These are phyloP conservation scores for Wickerhamiella lipophila DNA, from an alignment of 805 yeast species.

Conservation along the genomic window DNA sequence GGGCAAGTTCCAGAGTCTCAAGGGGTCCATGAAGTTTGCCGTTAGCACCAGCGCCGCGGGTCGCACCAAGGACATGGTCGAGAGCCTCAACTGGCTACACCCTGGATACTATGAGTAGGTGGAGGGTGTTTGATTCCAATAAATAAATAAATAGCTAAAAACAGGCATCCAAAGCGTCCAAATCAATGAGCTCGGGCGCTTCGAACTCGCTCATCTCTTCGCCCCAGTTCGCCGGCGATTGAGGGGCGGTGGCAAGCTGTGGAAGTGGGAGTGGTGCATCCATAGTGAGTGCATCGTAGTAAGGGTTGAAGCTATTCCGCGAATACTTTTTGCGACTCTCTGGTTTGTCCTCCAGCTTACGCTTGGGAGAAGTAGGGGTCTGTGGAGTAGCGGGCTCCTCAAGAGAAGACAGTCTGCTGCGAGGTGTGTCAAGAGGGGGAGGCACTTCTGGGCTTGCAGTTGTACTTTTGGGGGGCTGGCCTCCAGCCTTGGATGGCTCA, in stretches of 20 bases:
- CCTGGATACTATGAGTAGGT: constrained; percentile 44
- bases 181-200: constrained; percentile 22
- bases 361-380: constrained; percentile 9
- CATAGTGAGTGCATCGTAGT: constrained; percentile 21
- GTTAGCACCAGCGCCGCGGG: constrained; percentile 69
- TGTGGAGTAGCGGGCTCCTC: background rate
- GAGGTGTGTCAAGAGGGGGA: background rate
- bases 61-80: constrained; percentile 56
- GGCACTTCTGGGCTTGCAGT: background rate
- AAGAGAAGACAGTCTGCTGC: background rate
- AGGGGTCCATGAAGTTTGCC: constrained; percentile 65
- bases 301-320: constrained; percentile 18
- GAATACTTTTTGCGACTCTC: constrained; percentile 6
- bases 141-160: constrained; percentile 15
- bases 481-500: no score
- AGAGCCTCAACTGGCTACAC: constrained; percentile 73
- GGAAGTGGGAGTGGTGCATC: constrained; percentile 13
- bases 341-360: constrained; percentile 1
- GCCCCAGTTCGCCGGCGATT: constrained; percentile 13
- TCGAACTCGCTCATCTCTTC: constrained; percentile 15
- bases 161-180: constrained; percentile 23
- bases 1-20: constrained; percentile 49
- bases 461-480: background rate
- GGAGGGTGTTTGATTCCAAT: background rate
- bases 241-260: constrained; percentile 14